Evolutionary conservation across 75 land plant genomes (phyloP), one percentile per base, ranked within the genome.

Genomic region (Larix kaempferi): DNA sequence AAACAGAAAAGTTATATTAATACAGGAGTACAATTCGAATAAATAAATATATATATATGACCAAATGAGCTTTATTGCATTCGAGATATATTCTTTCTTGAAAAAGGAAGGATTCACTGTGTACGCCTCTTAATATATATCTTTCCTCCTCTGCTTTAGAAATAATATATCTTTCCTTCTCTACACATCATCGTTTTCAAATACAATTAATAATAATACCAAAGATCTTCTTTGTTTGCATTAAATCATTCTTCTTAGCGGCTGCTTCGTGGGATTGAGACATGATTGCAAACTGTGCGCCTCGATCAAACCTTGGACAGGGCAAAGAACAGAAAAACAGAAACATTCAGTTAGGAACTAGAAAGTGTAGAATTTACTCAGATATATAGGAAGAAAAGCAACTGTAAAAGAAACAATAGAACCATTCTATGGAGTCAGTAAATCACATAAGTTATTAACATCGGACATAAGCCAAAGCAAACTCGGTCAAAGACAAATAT

Each of bases 141-240:
- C 23, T 67, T 67, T 37, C 16, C 71, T 67, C n/a, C n/a, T n/a
- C n/a, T n/a, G n/a, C n/a, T n/a, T n/a, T n/a, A n/a, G n/a, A n/a
- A n/a, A n/a, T n/a, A n/a, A n/a, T n/a, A n/a, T n/a, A n/a, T n/a
- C n/a, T n/a, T n/a, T n/a, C n/a, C n/a, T n/a, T 67, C 49, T 66
- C 21, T 19, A 35, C 33, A 17, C 8, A 21, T 37, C 39, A 37
- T 17, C 39, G 21, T 35, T 41, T 67, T n/a, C 1, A 67, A 67
- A 33, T 39, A 39, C 29, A 67, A 67, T 23, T 49, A 39, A 39
- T 39, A 19, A 4, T n/a, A 39, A 67, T 67, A 67, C 71, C 71
- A 39, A 67, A 67, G 8, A 39, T 67, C 71, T 67, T 67, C 71
- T 39, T 67, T 39, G 49, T 10, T 37, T 19, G 71, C 71, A 67